Conservation (phyloP, 1,284 basidiomycete genomes). For the Agaricales sp. region DNA sequence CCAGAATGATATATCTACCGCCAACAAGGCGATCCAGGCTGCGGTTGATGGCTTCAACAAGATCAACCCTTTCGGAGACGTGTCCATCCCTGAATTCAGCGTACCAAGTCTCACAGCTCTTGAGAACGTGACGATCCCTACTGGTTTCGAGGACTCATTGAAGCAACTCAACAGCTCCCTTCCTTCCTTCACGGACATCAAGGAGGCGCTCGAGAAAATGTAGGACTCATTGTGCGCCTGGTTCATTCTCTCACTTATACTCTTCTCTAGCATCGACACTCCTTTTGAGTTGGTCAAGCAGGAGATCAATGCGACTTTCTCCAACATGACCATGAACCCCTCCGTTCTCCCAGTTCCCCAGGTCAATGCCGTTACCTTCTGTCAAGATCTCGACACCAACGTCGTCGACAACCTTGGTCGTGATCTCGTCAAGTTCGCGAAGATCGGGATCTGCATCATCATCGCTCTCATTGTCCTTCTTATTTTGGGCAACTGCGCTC, state of each 20-base stretch:
- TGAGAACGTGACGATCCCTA: slow-evolving; percentile 74
- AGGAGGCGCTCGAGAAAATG: slow-evolving; percentile 64
- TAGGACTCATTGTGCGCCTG: slow-evolving; percentile 26
- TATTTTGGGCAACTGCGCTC: slow-evolving; percentile 49
- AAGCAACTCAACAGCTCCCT: slow-evolving; percentile 70
- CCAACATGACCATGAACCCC: slow-evolving; percentile 58
- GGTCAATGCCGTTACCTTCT: slow-evolving; percentile 58
- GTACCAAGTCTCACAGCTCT: slow-evolving; percentile 66
- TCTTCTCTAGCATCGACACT: slow-evolving; percentile 51
- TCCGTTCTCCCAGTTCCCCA: slow-evolving; percentile 66
- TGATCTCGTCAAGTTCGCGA: slow-evolving; percentile 67
- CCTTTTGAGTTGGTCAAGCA: slow-evolving; percentile 81
- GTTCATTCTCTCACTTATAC: slow-evolving; percentile 11
- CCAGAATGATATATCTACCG: slow-evolving; percentile 56
- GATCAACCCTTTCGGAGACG: slow-evolving; percentile 56
- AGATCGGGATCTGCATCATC: slow-evolving; percentile 68
- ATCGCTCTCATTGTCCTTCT: slow-evolving; percentile 52
- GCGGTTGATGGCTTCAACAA: slow-evolving; percentile 64
- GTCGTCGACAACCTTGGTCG: slow-evolving; percentile 75
- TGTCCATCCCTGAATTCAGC: slow-evolving; percentile 58
- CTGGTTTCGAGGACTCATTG: slow-evolving; percentile 67
- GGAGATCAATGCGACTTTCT: slow-evolving; percentile 82
- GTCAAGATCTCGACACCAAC: slow-evolving; percentile 67
- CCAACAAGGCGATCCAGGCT: slow-evolving; percentile 60
- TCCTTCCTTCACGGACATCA: slow-evolving; percentile 72